Base-by-base conservation (phyloP, 2,329 filamentous ascomycete species). In the Aspergillus arachidicola region DNA sequence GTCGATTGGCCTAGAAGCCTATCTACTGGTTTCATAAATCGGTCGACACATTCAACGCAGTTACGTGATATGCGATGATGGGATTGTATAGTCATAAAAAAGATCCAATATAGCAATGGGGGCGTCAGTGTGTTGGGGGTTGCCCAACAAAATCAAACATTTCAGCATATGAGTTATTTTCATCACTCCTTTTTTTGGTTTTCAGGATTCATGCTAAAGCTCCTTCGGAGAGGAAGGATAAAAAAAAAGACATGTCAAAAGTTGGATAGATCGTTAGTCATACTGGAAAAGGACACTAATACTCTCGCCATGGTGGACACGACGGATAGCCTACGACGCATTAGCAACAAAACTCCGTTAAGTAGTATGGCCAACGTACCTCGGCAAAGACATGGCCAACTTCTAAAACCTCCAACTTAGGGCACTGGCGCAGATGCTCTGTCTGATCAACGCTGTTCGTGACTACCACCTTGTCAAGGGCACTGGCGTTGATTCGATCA, bases 261-360 rank as follows among this genome's bases (percentile, higher is more conserved):
- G 7, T 26, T 36, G 32, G n/a, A 55, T n/a, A 59, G 50, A 50
- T 59, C 59, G 54, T 64, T 77, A 93, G 76, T 92, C 90, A 79
- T 92, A 91, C 76, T 93, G 90, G 80, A 99, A 99, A 58, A 99
- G 85, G 65, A 95, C 92, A 77, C 93, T 97, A 80, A 99, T 97
- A 74, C 93, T 97, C 82, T 99, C 95, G 73, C 95, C 95, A 78
- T 98, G 94, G 80, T 99, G 95, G 63, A 98, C 94, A 66, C 95
- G 89, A 67, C 95, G 91, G 71, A 98, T 97, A 57, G 95, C 88
- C 87, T 89, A 62, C 21, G 69, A 62, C n/a, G 48, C 53, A 63
- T 77, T 67, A 77, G 73, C 62, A 65, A 73, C 71, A 64, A 72
- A 67, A 61, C 41, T 43, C 34, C 32, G 53, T 58, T 21, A 55